Evolutionary conservation across 2,329 filamentous ascomycete genomes (phyloP).

Genomic region (Tolypocladium ophioglossoides): DNA sequence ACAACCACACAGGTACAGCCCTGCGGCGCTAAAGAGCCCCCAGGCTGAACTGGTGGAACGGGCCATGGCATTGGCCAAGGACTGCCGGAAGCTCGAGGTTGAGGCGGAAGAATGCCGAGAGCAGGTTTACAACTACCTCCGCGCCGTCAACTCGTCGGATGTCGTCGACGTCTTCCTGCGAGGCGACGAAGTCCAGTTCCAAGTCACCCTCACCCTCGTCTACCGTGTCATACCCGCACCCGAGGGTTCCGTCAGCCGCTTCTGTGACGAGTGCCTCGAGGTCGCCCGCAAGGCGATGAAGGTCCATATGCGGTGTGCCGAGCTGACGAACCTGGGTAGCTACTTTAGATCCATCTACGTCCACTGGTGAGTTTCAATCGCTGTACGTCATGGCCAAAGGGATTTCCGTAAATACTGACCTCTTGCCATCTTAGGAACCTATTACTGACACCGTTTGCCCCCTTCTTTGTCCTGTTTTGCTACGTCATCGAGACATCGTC

Average conservation of each 20-base stretch:
- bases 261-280: slow-evolving; percentile 37
- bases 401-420: neutral
- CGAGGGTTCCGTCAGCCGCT: slow-evolving; percentile 29
- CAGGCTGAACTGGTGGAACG: slow-evolving; percentile 27
- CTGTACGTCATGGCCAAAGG: neutral
- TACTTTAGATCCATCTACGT: slow-evolving; percentile 36
- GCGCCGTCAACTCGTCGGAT: slow-evolving; percentile 25
- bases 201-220: slow-evolving; percentile 38
- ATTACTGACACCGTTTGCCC: slow-evolving; percentile 46
- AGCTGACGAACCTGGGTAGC: slow-evolving; percentile 26
- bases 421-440: slow-evolving; percentile 30
- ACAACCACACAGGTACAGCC: slow-evolving; percentile 34
- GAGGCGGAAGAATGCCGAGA: slow-evolving; percentile 23
- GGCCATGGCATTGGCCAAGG: slow-evolving; percentile 26
- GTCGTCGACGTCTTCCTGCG: slow-evolving; percentile 33
- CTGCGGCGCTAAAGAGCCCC: slow-evolving; percentile 29
- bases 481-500: slow-evolving; percentile 44
- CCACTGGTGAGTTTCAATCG: slow-evolving; percentile 32
- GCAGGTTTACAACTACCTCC: slow-evolving; percentile 24
- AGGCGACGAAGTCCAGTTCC: slow-evolving; percentile 36
- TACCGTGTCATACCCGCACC: slow-evolving; percentile 41
- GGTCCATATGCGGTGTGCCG: slow-evolving; percentile 34
- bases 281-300: slow-evolving; percentile 37
- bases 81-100: slow-evolving; percentile 25
- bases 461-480: slow-evolving; percentile 50